Evolutionary conservation across 805 yeast genomes (phyloP).

Genomic region (Wickerhamomyces pijperi): DNA sequence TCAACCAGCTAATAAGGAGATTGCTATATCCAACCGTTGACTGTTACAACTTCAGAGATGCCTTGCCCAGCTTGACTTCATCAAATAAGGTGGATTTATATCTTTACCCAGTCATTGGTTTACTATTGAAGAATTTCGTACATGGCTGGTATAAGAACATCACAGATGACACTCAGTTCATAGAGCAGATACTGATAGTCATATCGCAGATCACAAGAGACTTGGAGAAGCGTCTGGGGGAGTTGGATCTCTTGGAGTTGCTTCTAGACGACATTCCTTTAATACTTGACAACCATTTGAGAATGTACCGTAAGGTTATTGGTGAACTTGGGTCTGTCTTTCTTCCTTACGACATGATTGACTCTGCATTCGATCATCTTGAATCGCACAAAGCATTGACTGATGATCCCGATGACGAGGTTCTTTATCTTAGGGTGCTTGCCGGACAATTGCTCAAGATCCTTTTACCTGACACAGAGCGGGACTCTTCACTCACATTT

Average conservation of each 20-base stretch:
- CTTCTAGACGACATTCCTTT: constrained; percentile 34
- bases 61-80: constrained; percentile 28
- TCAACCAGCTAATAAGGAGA: constrained; percentile 17
- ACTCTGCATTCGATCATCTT: constrained; percentile 22
- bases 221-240: constrained; percentile 22
- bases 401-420: constrained; percentile 17
- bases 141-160: constrained; percentile 32
- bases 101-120: constrained; percentile 34
- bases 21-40: constrained; percentile 15
- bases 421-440: constrained; percentile 24
- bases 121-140: constrained; percentile 35
- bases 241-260: constrained; percentile 24
- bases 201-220: constrained; percentile 29
- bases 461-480: constrained; percentile 30
- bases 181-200: constrained; percentile 27
- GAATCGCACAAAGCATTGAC: constrained; percentile 24
- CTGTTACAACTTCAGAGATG: constrained; percentile 10
- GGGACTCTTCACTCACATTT: constrained; percentile 26
- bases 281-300: constrained; percentile 27
- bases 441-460: constrained; percentile 23
- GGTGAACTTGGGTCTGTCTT: constrained; percentile 20
- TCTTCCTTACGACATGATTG: constrained; percentile 21
- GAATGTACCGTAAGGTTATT: constrained; percentile 18
- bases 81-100: constrained; percentile 30
- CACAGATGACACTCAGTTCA: constrained; percentile 30